Conservation (phyloP, 208 protist genomes). For the Acanthamoeba royreba region DNA sequence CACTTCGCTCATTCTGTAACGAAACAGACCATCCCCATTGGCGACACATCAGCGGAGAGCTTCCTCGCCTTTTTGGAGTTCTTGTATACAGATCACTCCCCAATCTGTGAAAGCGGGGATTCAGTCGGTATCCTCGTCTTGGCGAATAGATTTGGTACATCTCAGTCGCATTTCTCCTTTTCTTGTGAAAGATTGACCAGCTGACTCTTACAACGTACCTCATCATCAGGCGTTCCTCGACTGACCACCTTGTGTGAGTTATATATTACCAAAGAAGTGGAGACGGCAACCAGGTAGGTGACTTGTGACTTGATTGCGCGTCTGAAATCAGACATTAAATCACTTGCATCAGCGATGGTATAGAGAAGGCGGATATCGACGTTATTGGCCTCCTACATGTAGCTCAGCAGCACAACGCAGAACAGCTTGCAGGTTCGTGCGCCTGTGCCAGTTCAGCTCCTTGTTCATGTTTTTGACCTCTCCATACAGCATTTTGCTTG, state of each 20-base stretch:
- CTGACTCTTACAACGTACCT: no score
- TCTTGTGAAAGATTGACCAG: background rate
- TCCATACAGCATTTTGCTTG: constrained; percentile 38
- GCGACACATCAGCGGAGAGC: constrained; percentile 15
- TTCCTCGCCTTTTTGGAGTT: constrained; percentile 52
- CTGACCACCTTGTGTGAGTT: constrained; percentile 55
- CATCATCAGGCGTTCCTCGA: background rate
- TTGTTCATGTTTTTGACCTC: no score
- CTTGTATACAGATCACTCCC: constrained; percentile 52
- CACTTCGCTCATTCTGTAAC: no score
- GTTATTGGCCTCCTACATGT: constrained; percentile 53
- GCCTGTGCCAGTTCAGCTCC: background rate
- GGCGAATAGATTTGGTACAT: constrained; percentile 13
- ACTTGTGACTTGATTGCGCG: no score
- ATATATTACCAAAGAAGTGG: constrained; percentile 54
- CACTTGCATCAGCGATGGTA: constrained; percentile 8
- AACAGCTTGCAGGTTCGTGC: constrained; percentile 52
- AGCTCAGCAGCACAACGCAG: constrained; percentile 53
- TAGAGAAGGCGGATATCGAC: constrained; percentile 62
- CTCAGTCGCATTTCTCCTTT: no score
- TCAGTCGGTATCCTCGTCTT: constrained; percentile 37
- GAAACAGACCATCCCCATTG: constrained; percentile 16
- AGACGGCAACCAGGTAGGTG: background rate
- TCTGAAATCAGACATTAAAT: no score
- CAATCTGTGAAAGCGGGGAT: background rate